Evolutionary conservation across 2,329 filamentous ascomycete species (phyloP), one percentile per base, ranked within the genome.

Genomic region (Fusarium hostae): DNA sequence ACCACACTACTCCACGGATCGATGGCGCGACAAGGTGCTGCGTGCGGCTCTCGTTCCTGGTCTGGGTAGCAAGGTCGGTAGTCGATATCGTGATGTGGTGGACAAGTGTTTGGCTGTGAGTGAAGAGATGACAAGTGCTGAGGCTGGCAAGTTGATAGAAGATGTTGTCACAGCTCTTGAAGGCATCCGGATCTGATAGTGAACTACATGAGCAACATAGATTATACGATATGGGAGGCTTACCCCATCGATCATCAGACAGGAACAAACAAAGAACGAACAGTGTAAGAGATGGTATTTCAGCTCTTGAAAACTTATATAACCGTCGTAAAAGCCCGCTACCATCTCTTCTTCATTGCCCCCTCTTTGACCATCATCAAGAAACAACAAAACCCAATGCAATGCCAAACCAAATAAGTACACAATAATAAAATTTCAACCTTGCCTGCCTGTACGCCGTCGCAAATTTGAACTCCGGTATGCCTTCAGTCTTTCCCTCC

Each of bases 1-100:
- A 71, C 74, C 80, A 22, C 81, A 83, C 64, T 85, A 84, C 67
- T 81, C 82, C 9, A 78, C 80, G 3, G 80, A 81, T 55, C 79
- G 79, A 22, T 85, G 83, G 77, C 79, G 83, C 30, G 83, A 85
- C 59, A 82, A 79, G 63, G 78, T 85, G 30, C 75, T 84, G 13
- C 66, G 83, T 51, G 78, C 81, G 15, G 79, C 78, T 15, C 76
- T 85, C 24, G 82, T 85, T 6, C 82, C 82, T 3, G 79, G 78
- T 2, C 64, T 85, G 16, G 81, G 80, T 2, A 82, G 80, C 66
- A 85, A 84, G 68, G 79, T 82, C 6, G 83, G 83, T 6, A 75
- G 77, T 34, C 59, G 78, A 22, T 85, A 85, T 69, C 77, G 76
- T 32, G 78, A 82, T 28, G 81, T 84, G 7, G 83, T 85, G 9